Base-by-base conservation (phyloP, 2,329 filamentous ascomycete genomes). In the Aspergillus aculeatus region DNA sequence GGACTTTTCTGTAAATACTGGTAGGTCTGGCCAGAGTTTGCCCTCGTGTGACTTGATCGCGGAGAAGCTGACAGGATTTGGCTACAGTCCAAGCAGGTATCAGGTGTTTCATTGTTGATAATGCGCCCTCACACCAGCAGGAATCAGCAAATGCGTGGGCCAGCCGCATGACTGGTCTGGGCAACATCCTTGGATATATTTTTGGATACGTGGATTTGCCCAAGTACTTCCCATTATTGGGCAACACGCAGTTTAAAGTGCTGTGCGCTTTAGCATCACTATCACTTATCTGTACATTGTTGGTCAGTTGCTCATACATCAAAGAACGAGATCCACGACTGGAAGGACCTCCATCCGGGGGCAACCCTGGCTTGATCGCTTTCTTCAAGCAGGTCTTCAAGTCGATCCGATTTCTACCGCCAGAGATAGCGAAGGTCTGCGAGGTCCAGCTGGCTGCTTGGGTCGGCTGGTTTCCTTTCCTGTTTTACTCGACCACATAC, bases 401-500 rank as follows among this genome's bases (percentile, higher is more conserved):
- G 52, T 92, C 92, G 0, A 89, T 96, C 64, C 86, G 84, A 68
- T 84, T 87, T 44, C 81, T 98, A 6, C 93, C 94, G 1, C 88
- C 88, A 0, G 92, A 96, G 75, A 92, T 95, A 64, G 84, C 84
- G 63, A 88, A 86, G 64, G 91, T 97, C 41, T 97, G 93, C 71
- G 80, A 87, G 64, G 89, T 93, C 0, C 90, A 95, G 72, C 86
- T 94, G 67, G 93, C 88, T 62, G 91, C 92, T 5, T 98, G 93
- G 93, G 88, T 97, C 58, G 94, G 92, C 55, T 97, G 94, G 86
- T 98, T 97, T 69, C 93, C 93, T 1, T 92, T 96, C 74, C 83
- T 98, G 2, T 97, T 96, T 78, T 98, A 98, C 79, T 92, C 92
- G 5, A 96, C 92, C 1, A 96, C 92, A 19, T 98, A 95, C 74